Evolutionary conservation across 2,329 filamentous ascomycete genomes (phyloP), one percentile per base, ranked within the genome.

Genomic region (Clarireedia monteithiana): DNA sequence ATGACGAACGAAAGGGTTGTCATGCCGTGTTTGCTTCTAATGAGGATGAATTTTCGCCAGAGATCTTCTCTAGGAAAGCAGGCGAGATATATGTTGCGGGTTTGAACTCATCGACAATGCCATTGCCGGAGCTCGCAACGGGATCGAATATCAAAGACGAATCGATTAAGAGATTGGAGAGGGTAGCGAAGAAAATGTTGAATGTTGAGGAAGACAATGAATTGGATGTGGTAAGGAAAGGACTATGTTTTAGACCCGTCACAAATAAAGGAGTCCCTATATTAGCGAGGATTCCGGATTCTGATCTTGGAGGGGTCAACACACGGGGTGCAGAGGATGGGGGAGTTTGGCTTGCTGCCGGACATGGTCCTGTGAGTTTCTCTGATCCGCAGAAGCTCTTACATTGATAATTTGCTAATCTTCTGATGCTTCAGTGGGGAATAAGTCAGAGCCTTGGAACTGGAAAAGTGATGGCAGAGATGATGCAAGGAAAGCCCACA

Each of bases 61-160:
- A 91, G 68, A 74, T 88, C 10, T 90, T 89, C 69, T 82, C 83
- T 1, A 76, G 88, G 10, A 65, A 79, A 4, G 82, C 81, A 7
- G 84, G 82, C 0, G 80, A 89, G 55, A 80, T 92, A 20, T 92
- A 89, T 68, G 72, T 92, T 36, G 85, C 85, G 0, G 88, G 88
- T 0, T 68, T 91, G 39, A 91, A 92, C 66, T 81, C 77, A 38
- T 72, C 78, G 0, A 68, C 66, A 0, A 76, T 87, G 4, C 77
- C 81, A 0, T 71, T 92, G 9, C 88, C 88, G 0, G 69, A 74
- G 0, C 62, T 76, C 3, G 77, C 83, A 0, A 77, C 75, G 0
- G 75, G 80, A 46, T 72, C 75, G 0, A 70, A 72, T 51, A 72
- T 80, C n/a, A 73, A 77, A 12, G 65, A 68, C 1, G 66, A 72